Evolutionary conservation across 169 alveolate genomes (phyloP), one percentile per base, ranked within the genome.

Genomic region (Plasmodium billcollinsi): DNA sequence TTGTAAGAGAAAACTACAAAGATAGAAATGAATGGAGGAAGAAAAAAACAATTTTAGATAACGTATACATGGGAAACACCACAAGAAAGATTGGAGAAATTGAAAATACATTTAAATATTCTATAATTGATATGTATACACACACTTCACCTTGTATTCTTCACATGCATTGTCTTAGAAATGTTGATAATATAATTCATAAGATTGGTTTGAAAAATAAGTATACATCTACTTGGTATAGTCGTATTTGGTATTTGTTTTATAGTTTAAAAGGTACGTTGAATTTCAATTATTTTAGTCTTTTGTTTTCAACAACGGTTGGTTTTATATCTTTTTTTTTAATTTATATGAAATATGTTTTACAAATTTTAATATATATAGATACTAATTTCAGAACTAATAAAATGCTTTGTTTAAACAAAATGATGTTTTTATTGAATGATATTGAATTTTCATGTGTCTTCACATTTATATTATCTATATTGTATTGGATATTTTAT

Each of bases 81-180:
- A 18, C 6, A 29, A 54, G 89, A 59, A 78, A 78, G 67, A 78
- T 78, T 33, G 75, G 89, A 15, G 80, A 78, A 70, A 78, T 78
- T 18, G 89, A 65, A 78, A 78, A 78, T 52, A 78, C 89, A 24
- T 78, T 78, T 59, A 78, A 78, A 24, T 78, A 78, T 56, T 78
- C 89, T 9, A 66, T 78, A 20, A 49, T 78, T 78, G 89, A 78
- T 43, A 65, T 73, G 56, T 50, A 78, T 5, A 78, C 89, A 26
- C 78, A 65, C 59, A 65, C 89, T 18, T 78, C 89, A 0, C 89
- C 89, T 20, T 78, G 89, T n/a, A 47, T 78, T 21, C 89, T 78
- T 58, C 89, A 78, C 58, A 78, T 78, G 54, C 89, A 78, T 69
- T 78, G 89, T 45, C 69, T 78, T 9, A 69, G 89, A 78, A 78